phyloP scores from a whole-genome alignment of 2,329 filamentous ascomycete genomes.

The Microdochium trichocladiopsis region DNA sequence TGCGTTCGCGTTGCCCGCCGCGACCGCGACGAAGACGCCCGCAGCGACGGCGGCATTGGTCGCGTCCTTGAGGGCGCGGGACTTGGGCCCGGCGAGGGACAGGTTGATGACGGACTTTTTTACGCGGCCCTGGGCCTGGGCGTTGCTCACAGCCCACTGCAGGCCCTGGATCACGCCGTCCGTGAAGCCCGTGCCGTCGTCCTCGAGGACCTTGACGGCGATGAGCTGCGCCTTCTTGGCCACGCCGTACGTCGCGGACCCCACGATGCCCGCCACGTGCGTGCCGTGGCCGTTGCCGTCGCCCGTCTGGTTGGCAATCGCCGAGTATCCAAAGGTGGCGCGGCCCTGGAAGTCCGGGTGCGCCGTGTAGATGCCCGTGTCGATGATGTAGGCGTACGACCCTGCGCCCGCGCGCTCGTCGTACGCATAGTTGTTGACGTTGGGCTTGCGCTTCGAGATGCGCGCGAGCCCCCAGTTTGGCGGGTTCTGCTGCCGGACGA shows the following conservation, averaged over 20 bases:
- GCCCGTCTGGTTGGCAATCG: not conserved
- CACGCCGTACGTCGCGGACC: not conserved
- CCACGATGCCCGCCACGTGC: not conserved
- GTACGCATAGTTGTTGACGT: not conserved
- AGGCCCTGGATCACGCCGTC: not conserved
- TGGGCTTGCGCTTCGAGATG: not conserved
- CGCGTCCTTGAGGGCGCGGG: not conserved
- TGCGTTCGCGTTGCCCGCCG: not conserved
- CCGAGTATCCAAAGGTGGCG: not conserved
- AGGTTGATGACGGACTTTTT: not conserved
- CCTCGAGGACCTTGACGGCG: not conserved
- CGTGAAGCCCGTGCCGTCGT: not conserved
- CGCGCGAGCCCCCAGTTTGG: not conserved
- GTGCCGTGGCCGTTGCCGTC: not conserved
- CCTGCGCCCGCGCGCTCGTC: not conserved
- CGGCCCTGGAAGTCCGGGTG: not conserved
- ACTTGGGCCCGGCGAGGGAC: not conserved
- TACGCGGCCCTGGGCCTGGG: not conserved
- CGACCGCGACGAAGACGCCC: not conserved
- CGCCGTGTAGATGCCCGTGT: not conserved
- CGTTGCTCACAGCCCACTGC: not conserved
- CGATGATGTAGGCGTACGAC: not conserved
- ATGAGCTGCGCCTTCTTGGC: not conserved
- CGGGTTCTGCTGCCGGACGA: not conserved
- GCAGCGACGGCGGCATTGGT: not conserved